Conservation (phyloP, 1,284 basidiomycete species). For the Cryptococcus sp. region DNA sequence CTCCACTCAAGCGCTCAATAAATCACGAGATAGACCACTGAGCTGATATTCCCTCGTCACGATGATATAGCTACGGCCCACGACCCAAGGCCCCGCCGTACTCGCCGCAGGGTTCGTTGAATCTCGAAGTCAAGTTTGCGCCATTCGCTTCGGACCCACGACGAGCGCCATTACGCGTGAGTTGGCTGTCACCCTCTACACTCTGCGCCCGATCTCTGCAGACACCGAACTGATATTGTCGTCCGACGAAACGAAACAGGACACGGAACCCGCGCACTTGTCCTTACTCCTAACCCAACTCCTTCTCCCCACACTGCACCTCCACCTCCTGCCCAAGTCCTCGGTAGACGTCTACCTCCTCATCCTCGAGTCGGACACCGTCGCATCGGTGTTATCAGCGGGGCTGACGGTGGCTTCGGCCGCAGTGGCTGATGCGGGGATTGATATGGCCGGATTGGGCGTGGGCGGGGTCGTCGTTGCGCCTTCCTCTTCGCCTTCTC, state of each 20-base stretch:
- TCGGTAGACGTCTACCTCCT: slow-evolving; percentile 89
- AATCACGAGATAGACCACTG: too few species aligned
- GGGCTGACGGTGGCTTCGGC: slow-evolving; percentile 85
- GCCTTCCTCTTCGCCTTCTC: slow-evolving; percentile 2
- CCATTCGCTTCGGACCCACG: slow-evolving; percentile 82
- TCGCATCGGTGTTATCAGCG: slow-evolving; percentile 78
- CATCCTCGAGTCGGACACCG: slow-evolving; percentile 86
- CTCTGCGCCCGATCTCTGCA: too few species aligned
- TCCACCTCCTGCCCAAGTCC: slow-evolving; percentile 91
- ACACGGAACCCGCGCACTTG: slow-evolving; percentile 86
- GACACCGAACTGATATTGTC: too few species aligned
- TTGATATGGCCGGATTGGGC: slow-evolving; percentile 47
- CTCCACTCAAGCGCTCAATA: too few species aligned
- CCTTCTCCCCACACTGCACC: slow-evolving; percentile 76
- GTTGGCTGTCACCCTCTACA: slow-evolving; percentile 36
- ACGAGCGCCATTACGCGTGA: slow-evolving; percentile 80
- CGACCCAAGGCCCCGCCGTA: slow-evolving; percentile 66
- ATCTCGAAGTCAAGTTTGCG: slow-evolving; percentile 94
- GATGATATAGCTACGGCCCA: slow-evolving; percentile 76
- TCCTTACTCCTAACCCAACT: slow-evolving; percentile 83
- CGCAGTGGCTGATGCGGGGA: slow-evolving; percentile 63
- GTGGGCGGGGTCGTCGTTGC: slow-evolving; percentile 41
- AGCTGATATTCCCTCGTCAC: too few species aligned
- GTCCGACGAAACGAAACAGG: slow-evolving; percentile 58
- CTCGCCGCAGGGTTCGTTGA: slow-evolving; percentile 81